These are phyloP conservation scores for Pseudonitzschia pungens DNA, from an alignment of 108 stramenopile species.

Conservation along the genomic window DNA sequence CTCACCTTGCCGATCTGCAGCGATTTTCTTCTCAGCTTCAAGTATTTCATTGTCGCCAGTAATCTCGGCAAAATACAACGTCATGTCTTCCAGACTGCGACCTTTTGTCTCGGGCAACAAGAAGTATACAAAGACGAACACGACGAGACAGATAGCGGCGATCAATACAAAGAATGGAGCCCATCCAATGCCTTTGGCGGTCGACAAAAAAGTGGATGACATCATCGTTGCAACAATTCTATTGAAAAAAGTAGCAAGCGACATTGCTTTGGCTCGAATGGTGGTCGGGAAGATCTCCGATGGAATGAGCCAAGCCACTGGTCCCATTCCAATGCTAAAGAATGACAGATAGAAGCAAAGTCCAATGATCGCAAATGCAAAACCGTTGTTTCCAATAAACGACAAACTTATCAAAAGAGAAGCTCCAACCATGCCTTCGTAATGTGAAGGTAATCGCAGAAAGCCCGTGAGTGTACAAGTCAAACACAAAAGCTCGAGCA, in stretches of 20 bases:
- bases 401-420: conserved; percentile 48
- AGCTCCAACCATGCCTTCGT: conserved; percentile 39
- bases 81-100: conserved; percentile 81
- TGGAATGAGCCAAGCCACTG: conserved; percentile 84
- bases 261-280: conserved; percentile 89
- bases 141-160: conserved; percentile 49
- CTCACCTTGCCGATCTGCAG: conserved; percentile 13
- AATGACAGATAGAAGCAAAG: conserved; percentile 68
- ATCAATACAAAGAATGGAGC: conserved; percentile 73
- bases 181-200: conserved; percentile 56
- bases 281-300: conserved; percentile 82
- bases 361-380: conserved; percentile 31
- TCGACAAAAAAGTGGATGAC: conserved; percentile 79
- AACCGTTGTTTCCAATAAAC: conserved; percentile 21
- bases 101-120: conserved; percentile 86
- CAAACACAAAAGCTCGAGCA: neutral
- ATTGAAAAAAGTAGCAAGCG: conserved; percentile 79
- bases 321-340: conserved; percentile 84
- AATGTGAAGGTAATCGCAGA: neutral
- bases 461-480: neutral
- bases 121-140: conserved; percentile 58
- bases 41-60: conserved; percentile 66
- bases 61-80: conserved; percentile 83
- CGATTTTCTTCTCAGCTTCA: conserved; percentile 61
- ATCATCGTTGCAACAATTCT: conserved; percentile 78